Conservation (phyloP, 768 basidiomycete genomes). For the Butyriboletus loyo region DNA sequence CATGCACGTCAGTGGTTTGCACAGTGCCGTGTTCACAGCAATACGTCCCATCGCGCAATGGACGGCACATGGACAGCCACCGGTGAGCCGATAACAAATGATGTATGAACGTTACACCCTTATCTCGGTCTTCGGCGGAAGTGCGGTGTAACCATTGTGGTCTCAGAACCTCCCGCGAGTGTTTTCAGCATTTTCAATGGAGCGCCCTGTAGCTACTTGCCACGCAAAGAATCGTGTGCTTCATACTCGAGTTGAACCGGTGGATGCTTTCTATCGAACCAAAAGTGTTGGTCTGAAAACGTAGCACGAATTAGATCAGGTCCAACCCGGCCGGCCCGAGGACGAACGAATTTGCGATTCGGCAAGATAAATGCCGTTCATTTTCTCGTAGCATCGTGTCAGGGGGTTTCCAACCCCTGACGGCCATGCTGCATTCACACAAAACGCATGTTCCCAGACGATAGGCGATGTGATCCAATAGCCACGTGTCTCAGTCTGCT, state of each 20-base stretch:
- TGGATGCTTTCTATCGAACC: background rate
- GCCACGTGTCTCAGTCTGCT: background rate
- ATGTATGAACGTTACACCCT: conserved; percentile 5
- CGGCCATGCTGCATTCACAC: conserved; percentile 22
- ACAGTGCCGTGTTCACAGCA: conserved; percentile 3
- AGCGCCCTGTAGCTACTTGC: background rate
- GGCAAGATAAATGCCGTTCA: conserved; percentile 25
- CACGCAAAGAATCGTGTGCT: background rate
- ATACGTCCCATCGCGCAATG: conserved; percentile 10
- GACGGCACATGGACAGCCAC: conserved; percentile 14
- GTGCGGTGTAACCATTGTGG: background rate
- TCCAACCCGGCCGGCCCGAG: conserved; percentile 11
- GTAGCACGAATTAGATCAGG: background rate
- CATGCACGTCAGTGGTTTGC: conserved; percentile 2
- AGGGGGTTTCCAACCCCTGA: conserved; percentile 21
- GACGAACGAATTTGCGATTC: conserved; percentile 15
- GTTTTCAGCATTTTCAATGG: conserved; percentile 1
- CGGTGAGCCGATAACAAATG: background rate
- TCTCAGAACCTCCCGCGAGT: conserved; percentile 20
- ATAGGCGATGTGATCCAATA: conserved; percentile 6
- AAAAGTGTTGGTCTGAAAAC: background rate
- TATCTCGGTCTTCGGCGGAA: conserved; percentile 22
- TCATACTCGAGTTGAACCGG: background rate
- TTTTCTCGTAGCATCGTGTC: conserved; percentile 13
- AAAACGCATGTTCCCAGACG: conserved; percentile 17